Conservation (phyloP, 1,284 basidiomycete species). For the Amylostereum chailletii region DNA sequence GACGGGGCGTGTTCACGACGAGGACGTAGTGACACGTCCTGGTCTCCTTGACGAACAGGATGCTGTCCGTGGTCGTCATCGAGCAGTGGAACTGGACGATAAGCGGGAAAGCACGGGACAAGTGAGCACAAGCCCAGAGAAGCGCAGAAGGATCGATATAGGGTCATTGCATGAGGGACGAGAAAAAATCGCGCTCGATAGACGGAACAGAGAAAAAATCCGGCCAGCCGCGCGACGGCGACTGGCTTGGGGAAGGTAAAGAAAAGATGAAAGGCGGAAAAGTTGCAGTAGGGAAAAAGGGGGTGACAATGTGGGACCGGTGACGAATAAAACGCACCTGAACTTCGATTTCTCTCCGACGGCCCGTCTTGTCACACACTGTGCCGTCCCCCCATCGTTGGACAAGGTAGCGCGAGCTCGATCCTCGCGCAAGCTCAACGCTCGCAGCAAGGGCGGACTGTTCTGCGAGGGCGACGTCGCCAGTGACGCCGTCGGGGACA, state of each 20-base stretch:
- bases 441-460: slow-evolving; percentile 52
- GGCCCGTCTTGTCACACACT: slow-evolving; percentile 83
- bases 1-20: slow-evolving; percentile 85
- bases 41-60: slow-evolving; percentile 87
- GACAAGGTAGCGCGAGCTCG: slow-evolving; percentile 84
- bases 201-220: too few species aligned
- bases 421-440: slow-evolving; percentile 64
- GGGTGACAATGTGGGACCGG: too few species aligned
- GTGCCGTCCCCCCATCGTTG: slow-evolving; percentile 90
- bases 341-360: slow-evolving; percentile 81
- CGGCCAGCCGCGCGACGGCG: too few species aligned
- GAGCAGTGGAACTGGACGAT: slow-evolving; percentile 80
- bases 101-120: too few species aligned
- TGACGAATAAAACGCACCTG: slow-evolving; percentile 46
- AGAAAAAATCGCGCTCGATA: too few species aligned
- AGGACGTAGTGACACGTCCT: slow-evolving; percentile 87
- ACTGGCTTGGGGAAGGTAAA: too few species aligned
- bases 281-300: too few species aligned
- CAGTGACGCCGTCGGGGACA: slow-evolving; percentile 38
- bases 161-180: too few species aligned
- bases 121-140: too few species aligned
- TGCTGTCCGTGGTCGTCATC: slow-evolving; percentile 79
- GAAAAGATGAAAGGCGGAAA: too few species aligned
- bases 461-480: slow-evolving; percentile 60
- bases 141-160: too few species aligned